Conservation (phyloP, 176 grass and related monocot genomes). For the Triticum dicoccoides region DNA sequence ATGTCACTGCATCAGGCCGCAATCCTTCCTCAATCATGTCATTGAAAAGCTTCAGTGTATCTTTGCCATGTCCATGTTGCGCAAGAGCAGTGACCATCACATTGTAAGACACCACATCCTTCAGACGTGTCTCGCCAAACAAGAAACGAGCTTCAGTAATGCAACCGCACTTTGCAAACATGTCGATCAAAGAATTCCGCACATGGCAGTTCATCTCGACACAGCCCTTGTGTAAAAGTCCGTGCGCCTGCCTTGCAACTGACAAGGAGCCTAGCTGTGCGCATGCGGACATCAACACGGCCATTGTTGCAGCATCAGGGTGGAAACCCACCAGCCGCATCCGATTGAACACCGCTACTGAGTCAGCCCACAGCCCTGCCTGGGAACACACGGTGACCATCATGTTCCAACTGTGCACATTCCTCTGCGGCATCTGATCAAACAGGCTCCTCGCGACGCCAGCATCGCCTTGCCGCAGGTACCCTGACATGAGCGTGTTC, state of each 20-base stretch:
- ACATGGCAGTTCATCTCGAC: conserved; percentile 57
- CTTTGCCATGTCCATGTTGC: conserved; percentile 43
- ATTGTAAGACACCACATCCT: conserved; percentile 70
- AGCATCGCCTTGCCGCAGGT: conserved; percentile 6
- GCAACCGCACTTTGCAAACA: conserved; percentile 61
- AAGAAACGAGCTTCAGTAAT: conserved; percentile 34
- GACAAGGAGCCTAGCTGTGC: conserved; percentile 51
- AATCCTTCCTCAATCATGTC: conserved; percentile 40
- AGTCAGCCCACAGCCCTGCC: conserved; percentile 41
- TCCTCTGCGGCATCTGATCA: conserved; percentile 36
- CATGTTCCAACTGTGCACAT: conserved; percentile 52
- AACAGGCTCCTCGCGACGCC: conserved; percentile 10
- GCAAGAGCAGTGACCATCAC: conserved; percentile 55
- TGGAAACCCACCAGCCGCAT: conserved; percentile 29
- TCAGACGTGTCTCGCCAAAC: conserved; percentile 33
- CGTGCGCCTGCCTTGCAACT: conserved; percentile 51
- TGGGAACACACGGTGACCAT: conserved; percentile 32
- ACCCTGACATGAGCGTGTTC: conserved; percentile 48
- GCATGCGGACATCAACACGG: conserved; percentile 54
- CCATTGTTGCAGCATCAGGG: conserved; percentile 48
- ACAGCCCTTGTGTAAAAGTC: conserved; percentile 42
- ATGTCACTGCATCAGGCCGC: conserved; percentile 46
- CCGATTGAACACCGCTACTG: conserved; percentile 36
- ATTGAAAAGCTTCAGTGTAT: conserved; percentile 40
- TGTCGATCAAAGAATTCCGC: conserved; percentile 47